Percentiles rank a stretch among this genome's conserved stretches.
Evolutionary conservation across 2,329 filamentous ascomycete genomes (phyloP).

Genomic region (Penicillium sp.): DNA sequence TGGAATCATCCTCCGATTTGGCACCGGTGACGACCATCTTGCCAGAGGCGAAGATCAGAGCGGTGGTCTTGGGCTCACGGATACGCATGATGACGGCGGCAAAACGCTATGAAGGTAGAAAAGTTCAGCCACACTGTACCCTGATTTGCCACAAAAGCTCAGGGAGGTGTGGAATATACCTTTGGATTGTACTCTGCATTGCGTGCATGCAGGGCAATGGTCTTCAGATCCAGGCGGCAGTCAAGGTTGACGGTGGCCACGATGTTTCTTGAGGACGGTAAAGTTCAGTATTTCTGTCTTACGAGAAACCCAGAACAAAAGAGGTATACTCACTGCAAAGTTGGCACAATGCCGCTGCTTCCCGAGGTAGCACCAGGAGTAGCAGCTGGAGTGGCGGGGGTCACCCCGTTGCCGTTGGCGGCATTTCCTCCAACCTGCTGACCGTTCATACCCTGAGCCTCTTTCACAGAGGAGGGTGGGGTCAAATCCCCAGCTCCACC

Average conservation of each 20-base stretch:
- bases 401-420: slow-evolving; percentile 69
- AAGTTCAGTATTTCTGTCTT: slow-evolving; percentile 42
- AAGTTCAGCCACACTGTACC: slow-evolving; percentile 45
- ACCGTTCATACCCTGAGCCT: slow-evolving; percentile 48
- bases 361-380: slow-evolving; percentile 69
- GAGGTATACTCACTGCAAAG: slow-evolving; percentile 85
- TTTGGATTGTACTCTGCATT: slow-evolving; percentile 99
- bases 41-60: slow-evolving; percentile 93
- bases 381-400: slow-evolving; percentile 67
- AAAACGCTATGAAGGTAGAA: slow-evolving; percentile 65
- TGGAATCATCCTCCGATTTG: slow-evolving; percentile 96
- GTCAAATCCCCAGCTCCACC: slow-evolving; percentile 77
- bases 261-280: slow-evolving; percentile 70
- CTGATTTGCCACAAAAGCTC: slow-evolving; percentile 27
- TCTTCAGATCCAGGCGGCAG: slow-evolving; percentile 96
- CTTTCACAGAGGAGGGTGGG: slow-evolving; percentile 68
- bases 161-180: slow-evolving; percentile 54
- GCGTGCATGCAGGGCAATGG: slow-evolving; percentile 93
- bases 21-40: slow-evolving; percentile 99
- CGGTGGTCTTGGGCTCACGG: slow-evolving; percentile 96
- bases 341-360: slow-evolving; percentile 85
- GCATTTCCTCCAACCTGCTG: slow-evolving; percentile 54
- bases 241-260: slow-evolving; percentile 98
- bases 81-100: slow-evolving; percentile 99
- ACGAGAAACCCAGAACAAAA: slow-evolving; percentile 35